A percentile compares a stretch with the other conserved stretches of the same genome.
Evolutionary conservation across 495 filamentous ascomycete species (phyloP).

Genomic region (Saxophila tyrrhenica): DNA sequence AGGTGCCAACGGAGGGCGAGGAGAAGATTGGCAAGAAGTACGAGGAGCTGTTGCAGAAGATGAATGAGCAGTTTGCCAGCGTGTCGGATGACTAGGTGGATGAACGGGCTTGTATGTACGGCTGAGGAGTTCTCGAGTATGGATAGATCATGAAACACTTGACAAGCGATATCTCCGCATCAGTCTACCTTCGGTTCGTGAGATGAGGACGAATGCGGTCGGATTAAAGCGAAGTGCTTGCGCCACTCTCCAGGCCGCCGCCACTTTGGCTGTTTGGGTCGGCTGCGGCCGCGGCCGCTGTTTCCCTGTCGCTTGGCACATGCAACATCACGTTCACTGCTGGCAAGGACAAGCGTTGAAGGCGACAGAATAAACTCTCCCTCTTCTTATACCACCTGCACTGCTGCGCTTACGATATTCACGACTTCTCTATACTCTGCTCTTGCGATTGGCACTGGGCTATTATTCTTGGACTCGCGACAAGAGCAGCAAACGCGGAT

Average conservation of each 20-base stretch:
- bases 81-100: slow-evolving; percentile 74
- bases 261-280: no score
- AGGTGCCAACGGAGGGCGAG: slow-evolving; percentile 70
- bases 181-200: neutral
- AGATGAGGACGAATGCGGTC: neutral
- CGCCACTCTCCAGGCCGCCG: neutral
- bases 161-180: neutral
- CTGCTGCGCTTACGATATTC: neutral
- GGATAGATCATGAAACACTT: neutral
- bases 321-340: neutral
- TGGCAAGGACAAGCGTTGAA: neutral
- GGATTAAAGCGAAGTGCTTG: neutral
- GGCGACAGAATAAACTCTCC: neutral
- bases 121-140: neutral
- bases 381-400: neutral
- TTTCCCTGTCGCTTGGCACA: neutral
- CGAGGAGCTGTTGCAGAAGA: slow-evolving; percentile 75
- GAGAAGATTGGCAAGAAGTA: slow-evolving; percentile 74
- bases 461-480: neutral
- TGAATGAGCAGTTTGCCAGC: slow-evolving; percentile 92
- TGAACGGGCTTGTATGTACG: neutral
- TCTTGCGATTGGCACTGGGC: neutral
- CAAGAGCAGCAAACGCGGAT: neutral
- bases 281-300: no score
- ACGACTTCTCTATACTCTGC: neutral